phyloP scores from a whole-genome alignment of 139 green algal genomes.

The Tetraselmis chui region DNA sequence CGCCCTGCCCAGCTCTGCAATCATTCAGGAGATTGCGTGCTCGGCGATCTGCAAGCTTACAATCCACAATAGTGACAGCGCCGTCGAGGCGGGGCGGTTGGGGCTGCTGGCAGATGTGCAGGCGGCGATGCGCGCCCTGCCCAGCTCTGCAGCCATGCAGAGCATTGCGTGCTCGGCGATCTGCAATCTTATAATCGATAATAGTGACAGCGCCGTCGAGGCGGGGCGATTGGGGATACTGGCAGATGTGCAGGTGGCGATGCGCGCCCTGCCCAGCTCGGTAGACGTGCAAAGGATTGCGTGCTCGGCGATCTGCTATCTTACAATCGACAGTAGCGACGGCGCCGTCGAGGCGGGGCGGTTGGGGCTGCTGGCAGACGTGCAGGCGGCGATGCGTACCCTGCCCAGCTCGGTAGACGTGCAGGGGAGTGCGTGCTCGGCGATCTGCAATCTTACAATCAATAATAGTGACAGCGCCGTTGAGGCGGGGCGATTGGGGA shows the following conservation, averaged over 20 bases:
- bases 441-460: background rate
- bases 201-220: background rate
- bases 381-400: background rate
- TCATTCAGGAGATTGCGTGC: background rate
- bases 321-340: background rate
- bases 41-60: background rate
- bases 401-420: background rate
- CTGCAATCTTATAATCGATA: background rate
- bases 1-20: background rate
- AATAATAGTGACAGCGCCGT: background rate
- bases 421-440: background rate
- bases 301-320: background rate
- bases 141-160: background rate
- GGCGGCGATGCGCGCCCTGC: background rate
- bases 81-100: background rate
- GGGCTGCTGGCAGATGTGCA: background rate
- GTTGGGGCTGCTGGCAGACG: background rate
- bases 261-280: background rate
- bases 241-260: background rate
- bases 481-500: background rate
- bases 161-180: background rate
- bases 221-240: background rate
- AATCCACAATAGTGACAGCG: background rate
- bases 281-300: background rate
- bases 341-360: background rate